phyloP scores from a whole-genome alignment of 352 stramenopile species.

The Phytophthora citricola region DNA sequence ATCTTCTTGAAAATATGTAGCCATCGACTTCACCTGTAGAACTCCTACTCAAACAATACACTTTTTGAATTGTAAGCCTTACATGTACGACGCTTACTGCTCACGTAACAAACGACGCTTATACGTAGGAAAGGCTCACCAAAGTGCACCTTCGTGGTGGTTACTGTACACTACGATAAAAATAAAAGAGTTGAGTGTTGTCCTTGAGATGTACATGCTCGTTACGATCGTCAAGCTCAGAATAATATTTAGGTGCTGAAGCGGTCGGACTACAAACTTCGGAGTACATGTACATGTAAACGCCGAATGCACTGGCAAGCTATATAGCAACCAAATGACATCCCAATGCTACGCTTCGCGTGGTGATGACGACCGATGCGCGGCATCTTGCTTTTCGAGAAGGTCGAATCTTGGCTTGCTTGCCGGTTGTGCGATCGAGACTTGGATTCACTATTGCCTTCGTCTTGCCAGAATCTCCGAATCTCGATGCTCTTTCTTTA shows the following conservation, averaged over 20 bases:
- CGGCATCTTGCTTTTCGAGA: background rate
- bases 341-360: background rate
- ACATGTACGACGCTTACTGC: no score
- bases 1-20: background rate
- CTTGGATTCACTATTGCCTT: constrained; percentile 14
- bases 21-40: background rate
- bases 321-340: background rate
- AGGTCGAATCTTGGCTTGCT: constrained; percentile 15
- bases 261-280: no score
- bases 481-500: constrained; percentile 16
- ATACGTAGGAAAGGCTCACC: background rate
- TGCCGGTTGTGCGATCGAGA: constrained; percentile 15
- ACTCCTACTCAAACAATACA: no score
- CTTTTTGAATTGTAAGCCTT: no score
- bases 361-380: constrained; percentile 1
- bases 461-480: constrained; percentile 12
- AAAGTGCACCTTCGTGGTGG: background rate
- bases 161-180: no score
- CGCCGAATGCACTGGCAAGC: no score
- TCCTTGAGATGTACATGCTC: no score
- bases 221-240: no score
- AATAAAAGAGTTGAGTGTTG: no score
- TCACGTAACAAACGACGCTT: no score
- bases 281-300: no score
- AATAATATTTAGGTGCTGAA: no score